Evolutionary conservation across 1,139 yeast species (phyloP).

Genomic region (Petasospora fabianii): DNA sequence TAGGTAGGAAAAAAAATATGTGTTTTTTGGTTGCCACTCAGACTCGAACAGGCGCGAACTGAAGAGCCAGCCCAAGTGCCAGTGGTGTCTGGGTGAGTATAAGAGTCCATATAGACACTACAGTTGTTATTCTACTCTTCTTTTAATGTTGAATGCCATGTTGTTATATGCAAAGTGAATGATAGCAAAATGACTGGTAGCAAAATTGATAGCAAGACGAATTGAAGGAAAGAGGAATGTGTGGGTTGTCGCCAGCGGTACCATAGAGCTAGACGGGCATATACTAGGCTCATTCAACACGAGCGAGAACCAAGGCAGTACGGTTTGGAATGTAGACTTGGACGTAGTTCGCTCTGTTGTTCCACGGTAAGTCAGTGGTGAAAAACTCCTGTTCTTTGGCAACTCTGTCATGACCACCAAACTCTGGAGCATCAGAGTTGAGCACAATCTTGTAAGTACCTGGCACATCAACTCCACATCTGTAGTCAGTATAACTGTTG

Average conservation of each 20-base stretch:
- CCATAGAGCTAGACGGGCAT: too few species aligned
- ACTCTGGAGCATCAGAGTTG: conserved; percentile 65
- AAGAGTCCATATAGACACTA: too few species aligned
- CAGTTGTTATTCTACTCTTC: too few species aligned
- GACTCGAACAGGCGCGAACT: conserved; percentile 2
- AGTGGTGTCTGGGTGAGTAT: neutral
- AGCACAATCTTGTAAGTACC: conserved; percentile 76
- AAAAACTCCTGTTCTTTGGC: conserved; percentile 51
- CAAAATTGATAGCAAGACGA: too few species aligned
- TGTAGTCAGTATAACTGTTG: conserved; percentile 77
- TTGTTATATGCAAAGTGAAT: too few species aligned
- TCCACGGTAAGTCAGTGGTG: conserved; percentile 79
- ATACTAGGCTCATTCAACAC: too few species aligned
- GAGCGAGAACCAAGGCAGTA: conserved; percentile 66
- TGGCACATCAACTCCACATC: conserved; percentile 78
- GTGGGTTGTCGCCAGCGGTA: too few species aligned
- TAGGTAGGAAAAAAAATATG: neutral
- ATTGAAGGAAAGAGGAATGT: too few species aligned
- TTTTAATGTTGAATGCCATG: too few species aligned
- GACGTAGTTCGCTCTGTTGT: conserved; percentile 67
- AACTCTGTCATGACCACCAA: conserved; percentile 81
- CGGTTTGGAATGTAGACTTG: conserved; percentile 85
- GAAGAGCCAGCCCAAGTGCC: too few species aligned
- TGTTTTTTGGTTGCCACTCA: neutral
- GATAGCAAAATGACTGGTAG: too few species aligned